Evolutionary conservation across 495 filamentous ascomycete genomes (phyloP).

Genomic region (Talaromyces thailandensis): DNA sequence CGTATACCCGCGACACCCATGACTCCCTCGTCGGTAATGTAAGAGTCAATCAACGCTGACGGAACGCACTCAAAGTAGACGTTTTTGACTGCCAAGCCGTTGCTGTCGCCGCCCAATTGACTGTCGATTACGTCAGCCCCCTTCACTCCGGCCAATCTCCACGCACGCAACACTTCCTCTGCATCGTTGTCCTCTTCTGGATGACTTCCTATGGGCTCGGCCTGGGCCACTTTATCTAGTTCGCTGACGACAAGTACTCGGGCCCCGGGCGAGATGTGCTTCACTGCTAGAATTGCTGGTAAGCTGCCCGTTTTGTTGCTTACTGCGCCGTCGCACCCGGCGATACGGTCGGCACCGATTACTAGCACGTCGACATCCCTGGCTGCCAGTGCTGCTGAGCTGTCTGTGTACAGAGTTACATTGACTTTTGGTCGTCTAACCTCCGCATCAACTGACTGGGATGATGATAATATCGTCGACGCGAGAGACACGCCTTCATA

Average conservation of each 20-base stretch:
- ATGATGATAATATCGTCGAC: conserved; percentile 28
- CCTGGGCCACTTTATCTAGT: conserved; percentile 49
- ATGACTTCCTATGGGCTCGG: conserved; percentile 25
- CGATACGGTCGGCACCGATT: conserved; percentile 56
- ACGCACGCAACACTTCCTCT: conserved; percentile 35
- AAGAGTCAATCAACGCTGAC: conserved; percentile 40
- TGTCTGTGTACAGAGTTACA: conserved; percentile 51
- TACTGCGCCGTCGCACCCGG: conserved; percentile 38
- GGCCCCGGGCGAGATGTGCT: conserved; percentile 26
- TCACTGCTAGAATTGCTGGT: conserved; percentile 42
- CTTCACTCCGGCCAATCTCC: conserved; percentile 25
- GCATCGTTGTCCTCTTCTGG: conserved; percentile 38
- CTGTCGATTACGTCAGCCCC: conserved; percentile 25
- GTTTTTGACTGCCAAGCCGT: conserved; percentile 40
- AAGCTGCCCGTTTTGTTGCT: conserved; percentile 61
- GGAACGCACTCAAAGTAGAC: conserved; percentile 62
- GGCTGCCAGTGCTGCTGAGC: conserved; percentile 45
- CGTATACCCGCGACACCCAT: conserved; percentile 20
- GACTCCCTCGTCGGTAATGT: conserved; percentile 45
- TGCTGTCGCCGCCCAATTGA: conserved; percentile 6
- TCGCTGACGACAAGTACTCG: conserved; percentile 48
- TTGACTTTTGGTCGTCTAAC: conserved; percentile 12
- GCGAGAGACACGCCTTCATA: conserved; percentile 55
- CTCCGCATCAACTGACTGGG: conserved; percentile 12
- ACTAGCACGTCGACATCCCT: conserved; percentile 41